A percentile compares a stretch with the other conserved stretches of the same genome.
Evolutionary conservation across 2,329 filamentous ascomycete genomes (phyloP).

Genomic region (Hortaea werneckii): DNA sequence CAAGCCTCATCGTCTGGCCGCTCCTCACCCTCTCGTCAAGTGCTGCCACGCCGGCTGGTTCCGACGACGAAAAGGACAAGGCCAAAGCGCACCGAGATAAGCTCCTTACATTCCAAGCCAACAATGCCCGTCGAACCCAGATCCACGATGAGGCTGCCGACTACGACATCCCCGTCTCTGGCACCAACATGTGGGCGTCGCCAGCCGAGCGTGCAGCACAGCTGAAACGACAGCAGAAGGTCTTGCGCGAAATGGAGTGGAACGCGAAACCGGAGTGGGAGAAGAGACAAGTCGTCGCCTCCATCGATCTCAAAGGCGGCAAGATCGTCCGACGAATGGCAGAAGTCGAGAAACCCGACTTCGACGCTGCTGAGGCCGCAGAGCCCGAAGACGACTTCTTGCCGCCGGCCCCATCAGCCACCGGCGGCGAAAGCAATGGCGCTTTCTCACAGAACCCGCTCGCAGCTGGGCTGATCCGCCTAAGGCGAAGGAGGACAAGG

Average conservation of each 20-base stretch:
- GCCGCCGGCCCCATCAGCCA: conserved; percentile 22
- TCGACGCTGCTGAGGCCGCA: conserved; percentile 41
- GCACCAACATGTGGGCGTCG: conserved; percentile 70
- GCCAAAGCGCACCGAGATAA: conserved; percentile 73
- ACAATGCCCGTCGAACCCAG: conserved; percentile 74
- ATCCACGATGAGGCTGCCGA: conserved; percentile 79
- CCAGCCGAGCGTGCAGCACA: conserved; percentile 74
- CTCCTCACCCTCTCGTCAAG: conserved; percentile 26
- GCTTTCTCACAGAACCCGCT: conserved; percentile 62
- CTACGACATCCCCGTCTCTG: conserved; percentile 51
- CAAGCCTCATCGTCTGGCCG: conserved; percentile 24
- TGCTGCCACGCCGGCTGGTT: conserved; percentile 15
- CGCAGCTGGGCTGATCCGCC: conserved; percentile 55
- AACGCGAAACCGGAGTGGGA: conserved; percentile 77
- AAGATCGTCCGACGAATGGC: conserved; percentile 67
- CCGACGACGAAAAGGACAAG: conserved; percentile 45
- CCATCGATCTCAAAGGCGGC: conserved; percentile 69
- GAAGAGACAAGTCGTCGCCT: conserved; percentile 73
- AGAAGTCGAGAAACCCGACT: conserved; percentile 46
- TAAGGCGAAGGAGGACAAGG: conserved; percentile 42
- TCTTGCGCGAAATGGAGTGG: conserved; percentile 79
- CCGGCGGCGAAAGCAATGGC: conserved; percentile 24
- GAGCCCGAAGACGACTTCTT: conserved; percentile 17
- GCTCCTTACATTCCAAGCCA: conserved; percentile 70
- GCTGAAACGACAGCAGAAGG: conserved; percentile 74